phyloP scores from a whole-genome alignment of 2,329 filamentous ascomycete species.

The Ophiosphaerella korrae region DNA sequence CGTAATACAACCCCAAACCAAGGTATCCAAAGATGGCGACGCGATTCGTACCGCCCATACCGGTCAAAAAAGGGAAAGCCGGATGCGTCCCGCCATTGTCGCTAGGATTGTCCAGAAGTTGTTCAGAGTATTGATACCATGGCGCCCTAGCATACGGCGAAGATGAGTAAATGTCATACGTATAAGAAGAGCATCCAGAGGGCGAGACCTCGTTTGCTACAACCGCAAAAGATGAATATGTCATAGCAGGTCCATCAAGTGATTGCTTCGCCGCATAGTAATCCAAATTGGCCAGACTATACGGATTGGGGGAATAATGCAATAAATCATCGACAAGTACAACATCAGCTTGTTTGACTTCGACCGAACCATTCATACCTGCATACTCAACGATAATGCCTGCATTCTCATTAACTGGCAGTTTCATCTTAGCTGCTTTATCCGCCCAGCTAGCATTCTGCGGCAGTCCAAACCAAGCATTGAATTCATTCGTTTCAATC shows the following conservation, averaged over 20 bases:
- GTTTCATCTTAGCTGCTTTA: constrained; percentile 61
- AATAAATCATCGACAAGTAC: constrained; percentile 70
- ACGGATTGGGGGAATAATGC: constrained; percentile 60
- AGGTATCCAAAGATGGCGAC: constrained; percentile 71
- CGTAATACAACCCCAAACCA: constrained; percentile 65
- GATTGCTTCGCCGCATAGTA: constrained; percentile 74
- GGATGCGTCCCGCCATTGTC: constrained; percentile 70
- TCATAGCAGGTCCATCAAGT: constrained; percentile 72
- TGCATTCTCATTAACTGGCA: constrained; percentile 59
- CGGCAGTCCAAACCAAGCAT: constrained; percentile 59
- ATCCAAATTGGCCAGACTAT: constrained; percentile 64
- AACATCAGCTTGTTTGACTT: constrained; percentile 74
- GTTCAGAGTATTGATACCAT: constrained; percentile 74
- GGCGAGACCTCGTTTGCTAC: constrained; percentile 68
- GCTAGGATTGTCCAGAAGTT: constrained; percentile 64
- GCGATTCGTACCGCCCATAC: constrained; percentile 71
- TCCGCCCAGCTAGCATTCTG: constrained; percentile 64
- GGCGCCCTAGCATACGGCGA: constrained; percentile 69
- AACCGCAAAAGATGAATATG: constrained; percentile 71
- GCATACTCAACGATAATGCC: constrained; percentile 68
- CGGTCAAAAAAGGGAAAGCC: constrained; percentile 73
- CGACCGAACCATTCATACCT: constrained; percentile 68
- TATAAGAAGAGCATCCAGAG: constrained; percentile 71
- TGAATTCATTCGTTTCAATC: constrained; percentile 62
- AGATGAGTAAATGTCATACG: constrained; percentile 67